Evolutionary conservation across 805 yeast species (phyloP), one percentile per base, ranked within the genome.

Genomic region (Sugiyamaella floridensis): DNA sequence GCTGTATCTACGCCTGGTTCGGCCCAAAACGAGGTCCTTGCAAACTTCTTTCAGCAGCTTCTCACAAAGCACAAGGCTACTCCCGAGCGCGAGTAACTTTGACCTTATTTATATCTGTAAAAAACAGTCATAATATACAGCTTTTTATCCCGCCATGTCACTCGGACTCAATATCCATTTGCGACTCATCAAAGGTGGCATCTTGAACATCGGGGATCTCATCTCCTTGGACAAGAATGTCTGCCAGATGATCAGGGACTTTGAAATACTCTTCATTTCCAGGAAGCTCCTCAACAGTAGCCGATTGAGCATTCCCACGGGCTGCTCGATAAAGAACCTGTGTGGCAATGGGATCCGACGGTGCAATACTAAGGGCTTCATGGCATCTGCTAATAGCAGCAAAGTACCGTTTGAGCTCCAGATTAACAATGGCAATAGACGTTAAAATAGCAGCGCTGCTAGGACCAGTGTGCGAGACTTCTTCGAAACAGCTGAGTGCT

Each of bases 271-370:
- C 40, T 12, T 45, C 41, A 15, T 28, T n/a, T 26, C 26, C 48
- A 32, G 48, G 48, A 12, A 37, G 40, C 19, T 45, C 48, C n/a
- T 29, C 41, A 4, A 45, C 8, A 34, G 7, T 15, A 10, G 53
- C 55, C 28, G n/a, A 22, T 8, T 41, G 29, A 5, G 58, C 47
- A 20, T 55, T 53, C 32, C 59, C 63, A 12, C 57, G 58, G 22
- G 61, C 52, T 0, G 98, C 97, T 57, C 95, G 77, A 58, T 80
- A 80, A 55, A 93, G 71, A 45, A 93, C 68, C 62, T 92, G 97
- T 10, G 81, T 73, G 0, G 97, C 93, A 15, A 89, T 85, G 0
- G 92, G 85, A 65, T 92, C 96, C 43, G 81, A 77, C 1, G 96
- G 90, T 9, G 81, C 70, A 2, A 90, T 69, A 0, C 95, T 86